Evolutionary conservation across 176 grass and related monocot genomes (phyloP), one percentile per base, ranked within the genome.

Genomic region (Ensete glaucum): DNA sequence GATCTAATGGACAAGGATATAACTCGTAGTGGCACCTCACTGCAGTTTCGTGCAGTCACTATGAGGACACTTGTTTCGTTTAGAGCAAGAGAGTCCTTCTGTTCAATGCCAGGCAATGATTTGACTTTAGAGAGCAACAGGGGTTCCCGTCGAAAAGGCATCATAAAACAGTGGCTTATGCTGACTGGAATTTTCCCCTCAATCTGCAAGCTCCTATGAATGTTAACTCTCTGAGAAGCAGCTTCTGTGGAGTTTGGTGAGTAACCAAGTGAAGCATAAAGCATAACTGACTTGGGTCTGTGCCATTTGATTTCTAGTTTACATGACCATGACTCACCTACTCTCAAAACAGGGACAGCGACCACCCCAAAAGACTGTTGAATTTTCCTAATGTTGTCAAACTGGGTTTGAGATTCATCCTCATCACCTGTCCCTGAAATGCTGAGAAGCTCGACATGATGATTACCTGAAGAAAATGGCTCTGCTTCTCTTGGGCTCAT

Each of bases 241-340:
- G 79, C 80, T 84, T 88, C 87, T 57, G 24, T 76, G 15, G 77
- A 76, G 60, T 83, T 79, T 49, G 88, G 81, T 55, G 79, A 85
- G 79, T 93, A 99, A 24, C 95, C 95, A 77, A 99, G 86, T 62
- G 95, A 99, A 80, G 91, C 86, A 57, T 99, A 99, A 9, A 99
- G 62, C 90, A 99, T 99, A 73, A 99, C 82, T 6, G 82, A 94
- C 75, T 94, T 99, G 69, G 95, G 82, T 79, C 66, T 87, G 72
- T 89, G 90, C 95, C 95, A 99, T 82, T 87, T 99, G 75, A 99
- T 93, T 77, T 91, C 95, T 80, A 99, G 71, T 75, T 85, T 94
- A 87, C 95, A 94, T 1, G 80, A 94, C 95, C 95, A 99, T 53
- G 84, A 86, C 53, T 91, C 84, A 76, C 86, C 90, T 2, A 48